A percentile compares a stretch with the other conserved stretches of the same genome.
Conservation (phyloP, 78 protist species). For the Bigelowiella natans region DNA sequence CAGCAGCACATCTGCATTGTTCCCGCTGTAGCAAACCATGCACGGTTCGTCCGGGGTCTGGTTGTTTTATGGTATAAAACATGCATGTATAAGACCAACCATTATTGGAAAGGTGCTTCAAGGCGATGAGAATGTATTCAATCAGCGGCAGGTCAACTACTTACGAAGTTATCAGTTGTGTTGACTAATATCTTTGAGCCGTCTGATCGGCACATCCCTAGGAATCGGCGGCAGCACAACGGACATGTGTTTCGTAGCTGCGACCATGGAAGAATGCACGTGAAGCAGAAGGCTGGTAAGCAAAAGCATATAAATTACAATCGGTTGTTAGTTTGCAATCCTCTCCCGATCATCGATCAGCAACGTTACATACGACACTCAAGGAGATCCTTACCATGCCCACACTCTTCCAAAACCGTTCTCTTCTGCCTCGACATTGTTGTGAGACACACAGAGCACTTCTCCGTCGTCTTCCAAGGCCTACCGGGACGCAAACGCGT, state of each 20-base stretch:
- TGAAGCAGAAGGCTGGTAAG: neutral
- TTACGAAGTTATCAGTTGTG: neutral
- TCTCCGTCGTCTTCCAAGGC: neutral
- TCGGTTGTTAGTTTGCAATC: neutral
- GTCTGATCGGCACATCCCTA: neutral
- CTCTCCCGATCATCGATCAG: neutral
- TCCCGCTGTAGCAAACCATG: neutral
- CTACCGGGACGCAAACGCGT: too few species aligned
- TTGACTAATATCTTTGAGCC: neutral
- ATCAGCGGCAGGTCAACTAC: too few species aligned
- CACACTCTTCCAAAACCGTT: neutral
- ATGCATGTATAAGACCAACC: too few species aligned
- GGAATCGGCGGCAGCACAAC: neutral
- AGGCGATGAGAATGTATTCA: too few species aligned
- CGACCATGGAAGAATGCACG: neutral
- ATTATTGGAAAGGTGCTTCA: too few species aligned
- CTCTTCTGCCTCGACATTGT: neutral
- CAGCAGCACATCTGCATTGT: neutral
- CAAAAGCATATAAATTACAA: neutral
- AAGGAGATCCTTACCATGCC: neutral
- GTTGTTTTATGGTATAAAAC: too few species aligned
- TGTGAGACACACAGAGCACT: neutral
- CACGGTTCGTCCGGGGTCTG: neutral
- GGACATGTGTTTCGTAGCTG: neutral
- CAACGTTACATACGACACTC: neutral